Evolutionary conservation across 2,329 filamentous ascomycete genomes (phyloP).

Genomic region (Mycosphaerella arachidis): DNA sequence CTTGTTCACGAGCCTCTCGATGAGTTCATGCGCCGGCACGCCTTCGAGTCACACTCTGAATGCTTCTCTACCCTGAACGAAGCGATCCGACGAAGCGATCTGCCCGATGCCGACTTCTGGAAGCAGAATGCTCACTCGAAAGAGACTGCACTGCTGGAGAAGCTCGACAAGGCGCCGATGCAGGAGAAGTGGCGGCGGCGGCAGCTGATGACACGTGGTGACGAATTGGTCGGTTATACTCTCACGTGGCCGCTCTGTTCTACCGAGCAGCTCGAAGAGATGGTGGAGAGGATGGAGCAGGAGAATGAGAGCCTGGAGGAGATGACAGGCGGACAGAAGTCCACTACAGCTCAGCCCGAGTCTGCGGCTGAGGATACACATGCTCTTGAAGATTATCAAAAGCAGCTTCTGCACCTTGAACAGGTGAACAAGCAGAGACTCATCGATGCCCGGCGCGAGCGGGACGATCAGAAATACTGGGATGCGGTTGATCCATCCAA

Average conservation of each 20-base stretch:
- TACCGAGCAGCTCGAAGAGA: constrained; percentile 8
- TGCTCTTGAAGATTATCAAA: background rate
- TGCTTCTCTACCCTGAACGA: constrained; percentile 3
- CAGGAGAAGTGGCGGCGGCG: background rate
- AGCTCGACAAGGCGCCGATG: background rate
- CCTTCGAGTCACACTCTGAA: background rate
- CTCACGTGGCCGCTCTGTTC: background rate
- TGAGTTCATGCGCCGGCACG: background rate
- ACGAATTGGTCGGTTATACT: background rate
- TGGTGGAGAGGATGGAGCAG: constrained; percentile 7
- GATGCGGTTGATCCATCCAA: background rate
- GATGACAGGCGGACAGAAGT: constrained; percentile 2
- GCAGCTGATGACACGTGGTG: constrained; percentile 1
- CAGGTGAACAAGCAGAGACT: background rate
- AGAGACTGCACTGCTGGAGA: background rate
- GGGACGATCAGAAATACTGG: background rate
- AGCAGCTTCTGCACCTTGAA: background rate
- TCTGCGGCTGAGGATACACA: too few species aligned
- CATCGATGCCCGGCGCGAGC: background rate
- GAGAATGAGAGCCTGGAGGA: constrained; percentile 11
- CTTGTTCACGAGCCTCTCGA: constrained; percentile 3
- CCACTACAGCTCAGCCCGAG: background rate
- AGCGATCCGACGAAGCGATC: constrained; percentile 6
- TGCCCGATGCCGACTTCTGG: constrained; percentile 5
- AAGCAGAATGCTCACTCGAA: constrained; percentile 2